phyloP scores from a whole-genome alignment of 768 basidiomycete species.

The Lepiota subincarnata region DNA sequence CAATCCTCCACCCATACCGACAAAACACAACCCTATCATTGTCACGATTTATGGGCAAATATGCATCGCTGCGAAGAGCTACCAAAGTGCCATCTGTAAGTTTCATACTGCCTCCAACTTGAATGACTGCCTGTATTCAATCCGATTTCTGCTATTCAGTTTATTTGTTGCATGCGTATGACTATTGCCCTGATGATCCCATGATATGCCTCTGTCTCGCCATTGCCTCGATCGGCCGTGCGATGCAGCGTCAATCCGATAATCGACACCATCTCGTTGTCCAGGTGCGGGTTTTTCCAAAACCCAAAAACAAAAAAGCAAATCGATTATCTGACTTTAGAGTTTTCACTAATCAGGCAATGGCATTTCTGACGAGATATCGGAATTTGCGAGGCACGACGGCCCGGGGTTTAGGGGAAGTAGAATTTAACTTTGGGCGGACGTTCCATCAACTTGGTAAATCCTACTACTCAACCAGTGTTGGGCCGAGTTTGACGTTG shows the following conservation, averaged over 20 bases:
- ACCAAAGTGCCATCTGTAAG: constrained; percentile 89
- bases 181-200: constrained; percentile 79
- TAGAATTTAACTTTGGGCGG: constrained; percentile 91
- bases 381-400: constrained; percentile 52
- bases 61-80: constrained; percentile 80
- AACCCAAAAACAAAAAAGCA: background rate
- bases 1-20: constrained; percentile 43
- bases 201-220: constrained; percentile 80
- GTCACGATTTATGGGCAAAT: constrained; percentile 79
- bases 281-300: constrained; percentile 39
- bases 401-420: constrained; percentile 54
- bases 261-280: constrained; percentile 88
- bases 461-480: constrained; percentile 14
- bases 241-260: constrained; percentile 92
- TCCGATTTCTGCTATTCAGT: constrained; percentile 38
- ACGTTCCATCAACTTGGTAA: constrained; percentile 90
- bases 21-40: constrained; percentile 65
- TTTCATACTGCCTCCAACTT: constrained; percentile 12
- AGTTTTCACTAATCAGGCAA: constrained; percentile 42
- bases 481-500: too few species aligned
- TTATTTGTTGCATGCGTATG: constrained; percentile 86
- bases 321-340: background rate
- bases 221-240: constrained; percentile 82
- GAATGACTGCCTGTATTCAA: constrained; percentile 1
- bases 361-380: constrained; percentile 84